phyloP scores from a whole-genome alignment of 2,329 filamentous ascomycete species.

The Microcyclospora tardicrescens region DNA sequence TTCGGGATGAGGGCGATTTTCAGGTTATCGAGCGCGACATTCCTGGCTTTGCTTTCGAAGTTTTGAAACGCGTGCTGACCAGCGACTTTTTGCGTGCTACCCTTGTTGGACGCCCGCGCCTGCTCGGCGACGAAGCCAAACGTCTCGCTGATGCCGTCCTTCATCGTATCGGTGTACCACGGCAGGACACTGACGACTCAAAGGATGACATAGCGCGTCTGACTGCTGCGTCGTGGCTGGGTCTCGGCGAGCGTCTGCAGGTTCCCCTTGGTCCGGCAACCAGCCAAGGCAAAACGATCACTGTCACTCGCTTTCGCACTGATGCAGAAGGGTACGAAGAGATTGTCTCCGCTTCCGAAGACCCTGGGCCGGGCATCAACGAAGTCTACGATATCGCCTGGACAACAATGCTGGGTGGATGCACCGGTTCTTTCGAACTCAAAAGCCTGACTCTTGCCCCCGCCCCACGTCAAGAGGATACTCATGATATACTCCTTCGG shows the following conservation, averaged over 20 bases:
- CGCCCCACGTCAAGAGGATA: conserved; percentile 1
- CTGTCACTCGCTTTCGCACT: conserved; percentile 29
- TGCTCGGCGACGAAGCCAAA: conserved; percentile 35
- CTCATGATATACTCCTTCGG: conserved; percentile 13
- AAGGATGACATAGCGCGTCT: conserved; percentile 26
- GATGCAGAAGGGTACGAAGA: conserved; percentile 7
- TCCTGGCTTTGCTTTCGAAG: conserved; percentile 25
- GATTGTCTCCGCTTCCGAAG: conserved; percentile 22
- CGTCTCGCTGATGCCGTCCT: conserved; percentile 34
- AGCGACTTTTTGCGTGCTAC: conserved; percentile 35
- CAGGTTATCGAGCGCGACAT: conserved; percentile 3
- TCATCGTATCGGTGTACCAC: conserved; percentile 23
- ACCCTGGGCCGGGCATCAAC: conserved; percentile 28
- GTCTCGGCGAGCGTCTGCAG: conserved; percentile 18
- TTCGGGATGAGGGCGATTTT: conserved; percentile 1
- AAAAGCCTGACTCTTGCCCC: conserved; percentile 23
- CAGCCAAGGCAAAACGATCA: conserved; percentile 24
- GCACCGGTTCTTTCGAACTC: conserved; percentile 30
- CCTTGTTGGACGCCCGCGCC: conserved; percentile 24
- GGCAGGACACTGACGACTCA: conserved; percentile 20
- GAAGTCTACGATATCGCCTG: conserved; percentile 35
- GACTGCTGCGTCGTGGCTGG: conserved; percentile 32
- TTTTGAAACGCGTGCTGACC: conserved; percentile 32
- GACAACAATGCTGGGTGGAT: conserved; percentile 27
- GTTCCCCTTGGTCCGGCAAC: conserved; percentile 26